phyloP scores from a whole-genome alignment of 2,329 filamentous ascomycete genomes.

The Fusarium sp. region DNA sequence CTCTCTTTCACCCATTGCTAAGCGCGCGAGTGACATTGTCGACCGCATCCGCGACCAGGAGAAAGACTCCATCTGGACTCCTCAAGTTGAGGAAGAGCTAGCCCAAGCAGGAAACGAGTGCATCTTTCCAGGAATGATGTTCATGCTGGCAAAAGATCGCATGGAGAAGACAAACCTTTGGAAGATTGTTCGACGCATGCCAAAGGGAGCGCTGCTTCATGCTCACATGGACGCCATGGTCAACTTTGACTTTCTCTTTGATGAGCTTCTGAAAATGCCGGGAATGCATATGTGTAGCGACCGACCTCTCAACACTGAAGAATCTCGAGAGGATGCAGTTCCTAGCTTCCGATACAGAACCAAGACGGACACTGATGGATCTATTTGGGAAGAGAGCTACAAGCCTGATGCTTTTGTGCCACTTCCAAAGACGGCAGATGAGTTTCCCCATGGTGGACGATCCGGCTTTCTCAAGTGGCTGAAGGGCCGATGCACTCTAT shows the following conservation, averaged over 20 bases:
- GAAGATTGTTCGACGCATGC: conserved; percentile 86
- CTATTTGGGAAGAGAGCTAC: conserved; percentile 77
- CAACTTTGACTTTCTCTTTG: conserved; percentile 82
- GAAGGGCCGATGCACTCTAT: conserved; percentile 76
- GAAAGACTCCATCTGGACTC: conserved; percentile 79
- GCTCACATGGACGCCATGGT: conserved; percentile 93
- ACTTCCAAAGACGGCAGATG: conserved; percentile 70
- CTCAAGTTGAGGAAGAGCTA: conserved; percentile 74
- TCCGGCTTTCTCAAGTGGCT: conserved; percentile 82
- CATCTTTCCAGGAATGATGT: conserved; percentile 93
- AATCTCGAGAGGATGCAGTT: conserved; percentile 62
- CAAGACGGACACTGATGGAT: conserved; percentile 53
- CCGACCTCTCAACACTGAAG: conserved; percentile 62
- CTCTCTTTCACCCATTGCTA: conserved; percentile 80
- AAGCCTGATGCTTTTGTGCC: conserved; percentile 66
- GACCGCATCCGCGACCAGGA: conserved; percentile 82
- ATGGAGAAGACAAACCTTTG: conserved; percentile 89
- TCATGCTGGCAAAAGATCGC: conserved; percentile 82
- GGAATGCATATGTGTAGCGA: conserved; percentile 78
- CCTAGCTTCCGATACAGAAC: conserved; percentile 72
- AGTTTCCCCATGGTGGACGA: conserved; percentile 78
- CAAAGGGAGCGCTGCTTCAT: conserved; percentile 87
- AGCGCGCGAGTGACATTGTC: conserved; percentile 82
- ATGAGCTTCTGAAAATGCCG: conserved; percentile 73
- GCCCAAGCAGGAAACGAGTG: conserved; percentile 69